Evolutionary conservation across 2,329 filamentous ascomycete species (phyloP).

Genomic region (Diaporthe ilicicola): DNA sequence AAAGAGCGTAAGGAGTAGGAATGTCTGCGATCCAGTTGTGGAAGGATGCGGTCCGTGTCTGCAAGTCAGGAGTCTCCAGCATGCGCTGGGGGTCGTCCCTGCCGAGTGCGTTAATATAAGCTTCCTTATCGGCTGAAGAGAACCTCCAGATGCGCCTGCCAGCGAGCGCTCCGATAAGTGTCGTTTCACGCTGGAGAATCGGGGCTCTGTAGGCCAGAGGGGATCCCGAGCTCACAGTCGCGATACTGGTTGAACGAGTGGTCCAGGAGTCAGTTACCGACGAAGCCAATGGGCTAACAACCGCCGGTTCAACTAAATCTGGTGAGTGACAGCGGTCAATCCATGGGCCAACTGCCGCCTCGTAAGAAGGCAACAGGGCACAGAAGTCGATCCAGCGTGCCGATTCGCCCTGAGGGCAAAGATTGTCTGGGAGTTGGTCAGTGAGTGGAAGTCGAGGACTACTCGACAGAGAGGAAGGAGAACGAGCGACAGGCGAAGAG

Average conservation of each 20-base stretch:
- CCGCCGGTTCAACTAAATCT: conserved; percentile 7
- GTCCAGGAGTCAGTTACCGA: conserved; percentile 21
- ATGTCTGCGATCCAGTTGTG: conserved; percentile 22
- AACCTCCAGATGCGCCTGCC: conserved; percentile 17
- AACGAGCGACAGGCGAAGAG: background rate
- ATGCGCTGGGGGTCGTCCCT: background rate
- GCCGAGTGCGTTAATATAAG: conserved; percentile 2
- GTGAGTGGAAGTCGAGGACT: background rate
- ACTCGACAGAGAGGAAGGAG: background rate
- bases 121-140: background rate
- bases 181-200: background rate
- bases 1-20: conserved; percentile 4
- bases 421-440: background rate
- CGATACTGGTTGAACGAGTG: conserved; percentile 19
- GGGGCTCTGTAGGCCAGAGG: conserved; percentile 12
- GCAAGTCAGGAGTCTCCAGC: conserved; percentile 12
- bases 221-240: conserved; percentile 1
- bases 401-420: too few species aligned
- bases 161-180: conserved; percentile 14
- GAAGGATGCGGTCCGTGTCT: conserved; percentile 7
- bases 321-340: background rate
- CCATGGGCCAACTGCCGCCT: background rate
- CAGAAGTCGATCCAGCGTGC: background rate
- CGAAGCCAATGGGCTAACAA: conserved; percentile 10
- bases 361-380: background rate